A percentile compares a stretch with the other conserved stretches of the same genome.
phyloP scores from a whole-genome alignment of 805 yeast genomes.

The Candida vartiovaarae region DNA sequence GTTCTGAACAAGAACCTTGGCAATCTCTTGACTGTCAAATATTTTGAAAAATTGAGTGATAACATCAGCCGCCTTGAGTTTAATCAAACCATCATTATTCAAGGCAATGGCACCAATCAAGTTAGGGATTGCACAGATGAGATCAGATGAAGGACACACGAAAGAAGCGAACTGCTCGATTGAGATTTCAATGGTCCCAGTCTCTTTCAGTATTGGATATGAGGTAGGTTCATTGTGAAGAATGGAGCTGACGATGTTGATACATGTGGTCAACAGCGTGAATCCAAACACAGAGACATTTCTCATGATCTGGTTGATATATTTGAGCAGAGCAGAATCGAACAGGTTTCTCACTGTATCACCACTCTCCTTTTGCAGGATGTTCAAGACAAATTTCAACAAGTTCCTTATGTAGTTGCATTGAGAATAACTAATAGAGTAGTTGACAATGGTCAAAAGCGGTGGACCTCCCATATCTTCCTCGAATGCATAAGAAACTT shows the following conservation, averaged over 20 bases:
- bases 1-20: slow-evolving; percentile 46
- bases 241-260: slow-evolving; percentile 61
- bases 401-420: slow-evolving; percentile 51
- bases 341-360: slow-evolving; percentile 79
- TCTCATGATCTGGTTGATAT: slow-evolving; percentile 50
- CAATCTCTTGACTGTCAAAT: slow-evolving; percentile 41
- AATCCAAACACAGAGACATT: slow-evolving; percentile 63
- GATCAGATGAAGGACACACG: slow-evolving; percentile 50
- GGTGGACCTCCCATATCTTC: slow-evolving; percentile 57
- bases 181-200: slow-evolving; percentile 61
- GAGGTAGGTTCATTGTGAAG: slow-evolving; percentile 91
- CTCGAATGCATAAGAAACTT: slow-evolving; percentile 55
- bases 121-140: slow-evolving; percentile 60
- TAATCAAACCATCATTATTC: slow-evolving; percentile 61
- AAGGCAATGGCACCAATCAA: slow-evolving; percentile 78
- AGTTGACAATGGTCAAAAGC: slow-evolving; percentile 40
- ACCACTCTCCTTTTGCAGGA: slow-evolving; percentile 69
- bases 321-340: slow-evolving; percentile 69
- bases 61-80: slow-evolving; percentile 37
- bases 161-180: slow-evolving; percentile 49
- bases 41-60: slow-evolving; percentile 41
- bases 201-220: slow-evolving; percentile 70
- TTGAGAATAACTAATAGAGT: slow-evolving; percentile 51
- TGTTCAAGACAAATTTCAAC: slow-evolving; percentile 53
- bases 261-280: slow-evolving; percentile 48